A percentile compares a stretch with the other conserved stretches of the same genome.
phyloP scores from a whole-genome alignment of 345 rosid species.

The Noccaea bulbosa region DNA sequence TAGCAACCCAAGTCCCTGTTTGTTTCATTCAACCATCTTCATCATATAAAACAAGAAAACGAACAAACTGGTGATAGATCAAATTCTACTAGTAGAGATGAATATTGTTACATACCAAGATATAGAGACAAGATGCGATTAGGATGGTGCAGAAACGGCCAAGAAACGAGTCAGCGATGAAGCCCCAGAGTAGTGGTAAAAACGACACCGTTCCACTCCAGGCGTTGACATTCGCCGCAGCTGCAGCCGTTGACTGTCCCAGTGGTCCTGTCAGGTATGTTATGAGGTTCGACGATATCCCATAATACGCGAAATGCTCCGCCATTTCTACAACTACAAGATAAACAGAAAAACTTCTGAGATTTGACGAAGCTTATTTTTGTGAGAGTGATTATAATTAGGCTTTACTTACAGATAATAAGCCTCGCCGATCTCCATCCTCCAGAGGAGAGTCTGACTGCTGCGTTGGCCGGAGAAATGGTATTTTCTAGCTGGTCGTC shows the following conservation, averaged over 20 bases:
- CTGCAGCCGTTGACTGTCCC: conserved; percentile 64
- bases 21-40: not conserved
- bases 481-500: conserved; percentile 12
- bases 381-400: no score
- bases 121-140: conserved; percentile 56
- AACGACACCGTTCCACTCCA: conserved; percentile 62
- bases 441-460: conserved; percentile 41
- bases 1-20: conserved; percentile 49
- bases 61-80: no score
- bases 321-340: conserved; percentile 51
- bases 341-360: not conserved
- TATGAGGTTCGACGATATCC: conserved; percentile 56
- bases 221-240: conserved; percentile 63
- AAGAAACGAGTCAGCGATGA: conserved; percentile 65
- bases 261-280: conserved; percentile 67
- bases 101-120: conserved; percentile 41
- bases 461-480: conserved; percentile 33
- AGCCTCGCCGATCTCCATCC: conserved; percentile 54
- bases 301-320: conserved; percentile 59
- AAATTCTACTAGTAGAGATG: not conserved
- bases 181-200: conserved; percentile 65
- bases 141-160: conserved; percentile 68
- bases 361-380: not conserved
- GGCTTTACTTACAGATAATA: conserved; percentile 44
- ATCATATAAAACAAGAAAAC: no score